A percentile compares a stretch with the other conserved stretches of the same genome.
Conservation (phyloP, 139 green algal species). For the Protoeuglena noctilucae region DNA sequence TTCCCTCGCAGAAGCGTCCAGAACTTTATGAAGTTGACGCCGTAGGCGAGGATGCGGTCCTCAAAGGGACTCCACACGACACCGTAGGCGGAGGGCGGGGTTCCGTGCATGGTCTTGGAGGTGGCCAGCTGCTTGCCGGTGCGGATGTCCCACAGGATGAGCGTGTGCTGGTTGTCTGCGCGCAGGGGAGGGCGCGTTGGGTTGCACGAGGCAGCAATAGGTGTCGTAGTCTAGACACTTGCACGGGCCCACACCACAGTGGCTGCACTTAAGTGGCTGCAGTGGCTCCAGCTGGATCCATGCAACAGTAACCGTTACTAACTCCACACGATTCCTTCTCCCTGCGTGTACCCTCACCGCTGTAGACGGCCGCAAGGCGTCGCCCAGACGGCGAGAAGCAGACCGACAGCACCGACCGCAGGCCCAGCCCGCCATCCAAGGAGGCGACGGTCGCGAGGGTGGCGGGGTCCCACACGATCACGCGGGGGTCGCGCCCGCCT, state of each 20-base stretch:
- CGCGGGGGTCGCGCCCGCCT: slow-evolving; percentile 22
- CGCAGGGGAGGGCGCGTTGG: too few species aligned
- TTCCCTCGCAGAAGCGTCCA: not conserved
- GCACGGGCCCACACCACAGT: too few species aligned
- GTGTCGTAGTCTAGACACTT: too few species aligned
- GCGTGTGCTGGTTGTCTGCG: slow-evolving; percentile 49
- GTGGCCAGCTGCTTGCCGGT: slow-evolving; percentile 16
- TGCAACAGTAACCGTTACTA: too few species aligned
- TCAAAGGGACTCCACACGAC: not conserved
- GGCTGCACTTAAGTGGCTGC: too few species aligned
- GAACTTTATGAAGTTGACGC: not conserved
- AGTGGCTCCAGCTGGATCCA: too few species aligned
- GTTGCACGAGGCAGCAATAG: too few species aligned
- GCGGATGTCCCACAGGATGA: slow-evolving; percentile 54
- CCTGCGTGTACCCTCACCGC: too few species aligned
- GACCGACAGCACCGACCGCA: slow-evolving; percentile 26
- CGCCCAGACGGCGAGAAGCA: too few species aligned
- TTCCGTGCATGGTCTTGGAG: slow-evolving; percentile 7
- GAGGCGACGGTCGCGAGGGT: slow-evolving; percentile 5
- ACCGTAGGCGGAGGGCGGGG: not conserved
- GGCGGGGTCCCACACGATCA: slow-evolving; percentile 41
- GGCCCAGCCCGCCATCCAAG: slow-evolving; percentile 27
- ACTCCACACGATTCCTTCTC: too few species aligned
- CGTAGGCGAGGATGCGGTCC: not conserved
- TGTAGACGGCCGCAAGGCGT: slow-evolving; percentile 37